A percentile compares a stretch with the other conserved stretches of the same genome.
Conservation (phyloP, 176 grass and related monocot species). For the Aegilops bicornis region DNA sequence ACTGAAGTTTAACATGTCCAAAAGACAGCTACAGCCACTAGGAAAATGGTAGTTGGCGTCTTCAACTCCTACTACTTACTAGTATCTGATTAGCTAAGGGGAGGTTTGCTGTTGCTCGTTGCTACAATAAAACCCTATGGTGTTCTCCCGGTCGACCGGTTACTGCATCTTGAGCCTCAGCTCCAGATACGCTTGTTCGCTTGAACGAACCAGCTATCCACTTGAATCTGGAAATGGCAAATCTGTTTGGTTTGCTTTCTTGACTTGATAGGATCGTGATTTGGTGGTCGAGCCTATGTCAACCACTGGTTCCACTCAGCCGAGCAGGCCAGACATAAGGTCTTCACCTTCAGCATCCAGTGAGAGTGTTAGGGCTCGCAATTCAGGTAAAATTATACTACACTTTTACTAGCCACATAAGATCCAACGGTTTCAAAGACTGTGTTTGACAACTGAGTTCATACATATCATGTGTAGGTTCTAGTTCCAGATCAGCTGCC, state of each 20-base stretch:
- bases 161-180: neutral
- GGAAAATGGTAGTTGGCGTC: too few relatives aligned
- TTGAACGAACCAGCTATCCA: too few relatives aligned
- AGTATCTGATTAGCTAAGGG: too few relatives aligned
- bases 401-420: neutral
- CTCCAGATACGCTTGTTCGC: neutral
- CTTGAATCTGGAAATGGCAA: neutral
- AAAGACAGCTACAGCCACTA: too few relatives aligned
- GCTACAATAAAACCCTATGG: too few relatives aligned
- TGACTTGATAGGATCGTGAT: constrained; percentile 54
- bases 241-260: neutral
- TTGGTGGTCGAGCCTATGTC: constrained; percentile 71
- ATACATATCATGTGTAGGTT: constrained; percentile 42
- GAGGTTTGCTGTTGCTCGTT: too few relatives aligned
- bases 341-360: constrained; percentile 54
- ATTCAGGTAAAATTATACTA: constrained; percentile 54
- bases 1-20: too few relatives aligned
- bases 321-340: constrained; percentile 49
- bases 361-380: constrained; percentile 45
- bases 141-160: too few relatives aligned
- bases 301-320: constrained; percentile 44
- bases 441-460: constrained; percentile 7
- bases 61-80: neutral
- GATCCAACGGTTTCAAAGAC: neutral
- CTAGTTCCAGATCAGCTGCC: constrained; percentile 43